phyloP scores from a whole-genome alignment of 2,329 filamentous ascomycete genomes.

The Trichoderma sp. region DNA sequence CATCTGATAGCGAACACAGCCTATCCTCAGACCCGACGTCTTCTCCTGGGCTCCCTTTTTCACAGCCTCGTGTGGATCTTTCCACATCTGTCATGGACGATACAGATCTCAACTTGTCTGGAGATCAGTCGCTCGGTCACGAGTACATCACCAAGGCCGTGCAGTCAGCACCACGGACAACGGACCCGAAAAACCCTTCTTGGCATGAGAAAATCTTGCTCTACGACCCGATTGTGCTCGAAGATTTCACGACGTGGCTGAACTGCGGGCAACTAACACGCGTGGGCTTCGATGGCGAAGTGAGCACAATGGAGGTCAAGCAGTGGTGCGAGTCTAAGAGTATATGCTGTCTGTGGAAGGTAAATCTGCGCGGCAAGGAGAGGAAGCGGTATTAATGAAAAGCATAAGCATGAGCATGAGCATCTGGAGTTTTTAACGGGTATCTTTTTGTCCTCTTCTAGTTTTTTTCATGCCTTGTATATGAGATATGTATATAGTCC shows the following conservation, averaged over 20 bases:
- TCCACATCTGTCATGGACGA: constrained; percentile 51
- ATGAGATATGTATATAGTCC: not conserved
- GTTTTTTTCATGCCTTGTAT: not conserved
- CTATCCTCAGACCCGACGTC: constrained; percentile 42
- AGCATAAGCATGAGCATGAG: constrained; percentile 10
- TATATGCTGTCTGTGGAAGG: constrained; percentile 78
- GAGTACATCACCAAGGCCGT: constrained; percentile 60
- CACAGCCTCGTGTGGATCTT: constrained; percentile 48
- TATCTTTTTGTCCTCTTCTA: not conserved
- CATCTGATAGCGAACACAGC: constrained; percentile 44
- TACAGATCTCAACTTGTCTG: constrained; percentile 47
- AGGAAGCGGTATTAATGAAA: constrained; percentile 50
- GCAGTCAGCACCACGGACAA: constrained; percentile 53
- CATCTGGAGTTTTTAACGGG: constrained; percentile 19
- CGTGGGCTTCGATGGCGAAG: constrained; percentile 68
- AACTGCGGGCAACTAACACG: constrained; percentile 70
- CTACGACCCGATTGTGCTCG: constrained; percentile 87
- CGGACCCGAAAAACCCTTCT: constrained; percentile 58
- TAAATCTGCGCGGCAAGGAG: constrained; percentile 56
- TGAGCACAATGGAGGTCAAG: constrained; percentile 70
- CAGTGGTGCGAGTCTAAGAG: constrained; percentile 89
- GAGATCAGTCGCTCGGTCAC: constrained; percentile 53
- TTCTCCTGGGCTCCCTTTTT: constrained; percentile 47
- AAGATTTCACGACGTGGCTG: constrained; percentile 82
- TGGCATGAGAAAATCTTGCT: constrained; percentile 95